A percentile compares a stretch with the other conserved stretches of the same genome.
These are phyloP conservation scores for Globisporangium okanoganense DNA, from an alignment of 352 stramenopile species.

Conservation along the genomic window DNA sequence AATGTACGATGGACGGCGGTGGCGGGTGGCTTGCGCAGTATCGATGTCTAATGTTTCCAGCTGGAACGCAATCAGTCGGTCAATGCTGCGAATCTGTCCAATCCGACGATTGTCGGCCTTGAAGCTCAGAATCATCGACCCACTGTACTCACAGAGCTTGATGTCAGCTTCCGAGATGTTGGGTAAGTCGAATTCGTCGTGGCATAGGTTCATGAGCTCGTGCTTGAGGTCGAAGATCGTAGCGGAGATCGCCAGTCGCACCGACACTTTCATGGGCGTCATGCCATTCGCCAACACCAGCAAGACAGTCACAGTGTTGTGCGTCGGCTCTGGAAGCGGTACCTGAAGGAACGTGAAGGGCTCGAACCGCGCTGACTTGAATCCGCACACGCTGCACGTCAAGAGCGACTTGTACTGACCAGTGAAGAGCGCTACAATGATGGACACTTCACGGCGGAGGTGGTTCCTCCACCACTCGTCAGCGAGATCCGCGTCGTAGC, in stretches of 20 bases:
- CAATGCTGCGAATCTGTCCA: slow-evolving; percentile 84
- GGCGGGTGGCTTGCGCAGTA: slow-evolving; percentile 64
- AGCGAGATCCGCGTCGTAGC: slow-evolving; percentile 96
- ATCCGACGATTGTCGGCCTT: slow-evolving; percentile 84
- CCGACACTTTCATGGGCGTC: slow-evolving; percentile 75
- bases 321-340: slow-evolving; percentile 82
- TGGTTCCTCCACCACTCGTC: slow-evolving; percentile 99
- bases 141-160: slow-evolving; percentile 84
- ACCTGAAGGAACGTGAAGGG: slow-evolving; percentile 91
- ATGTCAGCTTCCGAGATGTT: slow-evolving; percentile 70
- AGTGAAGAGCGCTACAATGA: slow-evolving; percentile 99
- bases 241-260: slow-evolving; percentile 75
- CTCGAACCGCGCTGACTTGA: slow-evolving; percentile 93
- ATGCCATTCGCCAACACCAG: slow-evolving; percentile 72
- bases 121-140: slow-evolving; percentile 86
- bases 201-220: slow-evolving; percentile 76
- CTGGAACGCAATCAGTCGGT: slow-evolving; percentile 83
- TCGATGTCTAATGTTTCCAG: slow-evolving; percentile 67
- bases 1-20: slow-evolving; percentile 77
- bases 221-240: slow-evolving; percentile 88
- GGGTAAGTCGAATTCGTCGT: slow-evolving; percentile 63
- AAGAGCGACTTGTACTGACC: slow-evolving; percentile 98
- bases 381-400: slow-evolving; percentile 95
- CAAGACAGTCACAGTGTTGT: slow-evolving; percentile 78
- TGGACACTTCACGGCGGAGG: slow-evolving; percentile 96